Base-by-base conservation (phyloP, 1,284 basidiomycete species). In the Thecaphora frezii region DNA sequence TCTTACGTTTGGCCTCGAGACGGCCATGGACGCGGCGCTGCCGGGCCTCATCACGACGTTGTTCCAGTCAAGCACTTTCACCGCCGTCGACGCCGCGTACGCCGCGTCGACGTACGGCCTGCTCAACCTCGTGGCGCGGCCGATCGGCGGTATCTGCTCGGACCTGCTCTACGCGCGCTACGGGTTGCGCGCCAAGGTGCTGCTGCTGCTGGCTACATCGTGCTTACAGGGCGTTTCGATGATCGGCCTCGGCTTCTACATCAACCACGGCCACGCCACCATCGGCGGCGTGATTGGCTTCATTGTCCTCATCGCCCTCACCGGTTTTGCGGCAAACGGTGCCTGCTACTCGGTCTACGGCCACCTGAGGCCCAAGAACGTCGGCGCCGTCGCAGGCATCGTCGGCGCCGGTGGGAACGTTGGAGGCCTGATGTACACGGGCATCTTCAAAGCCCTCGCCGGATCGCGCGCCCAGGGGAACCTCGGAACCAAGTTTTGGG, bases 1-100 rank as follows among this genome's bases (percentile, higher is more conserved):
- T 51, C 66, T 70, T 54, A 65, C 68, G 21, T 86, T 87, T 58
- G 86, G 86, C 0, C 82, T 83, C 44, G 85, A 87, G 69, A 81
- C 87, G 2, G 83, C 83, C 1, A 81, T 88, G 38, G 84, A 88
- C 58, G 83, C 84, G 10, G 83, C 84, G 50, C 79, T 87, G 50
- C 83, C 84, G 16, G 83, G 81, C 53, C 79, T 85, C 21, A 74
- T 86, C 25, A 83, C 81, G 54, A 77, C 60, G 2, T 75, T 84
- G 26, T 82, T 82, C 69, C 49, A 60, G 25, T 55, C 48, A 23
- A 61, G 66, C 2, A 67, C 66, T 2, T 82, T 84, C 54, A 81
- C 81, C 46, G 84, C 85, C 10, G 85, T 85, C 24, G 86, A 86
- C 79, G 72, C 48, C n/a, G 56, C 55, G 9, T 69, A 81, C 76